Evolutionary conservation across 176 grass and related monocot genomes (phyloP), one percentile per base, ranked within the genome.

Genomic region (Tuctoria greenei): DNA sequence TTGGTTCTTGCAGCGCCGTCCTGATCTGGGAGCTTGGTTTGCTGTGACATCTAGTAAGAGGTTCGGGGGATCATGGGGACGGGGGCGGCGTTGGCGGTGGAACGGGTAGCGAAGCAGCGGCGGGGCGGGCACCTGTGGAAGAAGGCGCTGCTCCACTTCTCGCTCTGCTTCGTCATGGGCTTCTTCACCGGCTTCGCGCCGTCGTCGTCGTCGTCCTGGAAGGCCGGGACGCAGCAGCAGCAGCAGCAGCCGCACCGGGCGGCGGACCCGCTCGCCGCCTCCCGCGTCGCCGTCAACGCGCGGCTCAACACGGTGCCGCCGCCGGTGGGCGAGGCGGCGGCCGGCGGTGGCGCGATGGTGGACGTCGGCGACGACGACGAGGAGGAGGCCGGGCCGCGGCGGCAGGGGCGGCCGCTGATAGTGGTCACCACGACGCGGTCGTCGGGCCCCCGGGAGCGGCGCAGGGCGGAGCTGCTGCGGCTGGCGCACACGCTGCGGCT

Each of bases 161-260:
- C 95, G 2, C 87, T 99, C 55, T 99, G 96, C 85, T 99, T 99
- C 78, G 87, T 92, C 59, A 95, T 90, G 89, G 96, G 96, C 20
- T 99, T 99, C 89, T 99, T 99, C 87, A 95, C 92, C 20, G 96
- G 96, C 24, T 99, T 99, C 80, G 92, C 92, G 26, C 96, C 96
- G 2, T 88, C 92, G 11, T 91, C 81, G 2, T 68, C 81, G 3
- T 74, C 79, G 0, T 69, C 66, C 12, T 83, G 81, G 75, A 67
- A 66, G 15, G 12, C 68, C 15, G n/a, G 36, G 7, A 56, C 46
- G 38, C 2, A 12, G 34, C 62, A 52, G n/a, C n/a, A n/a, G n/a
- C n/a, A n/a, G n/a, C n/a, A n/a, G 60, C 67, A 38, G 56, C 83
- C 64, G 46, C 52, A 77, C 14, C 42, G 81, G 11, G 41, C 44